Conservation (phyloP, 2,329 filamentous ascomycete species). For the Periconia macrospinosa region DNA sequence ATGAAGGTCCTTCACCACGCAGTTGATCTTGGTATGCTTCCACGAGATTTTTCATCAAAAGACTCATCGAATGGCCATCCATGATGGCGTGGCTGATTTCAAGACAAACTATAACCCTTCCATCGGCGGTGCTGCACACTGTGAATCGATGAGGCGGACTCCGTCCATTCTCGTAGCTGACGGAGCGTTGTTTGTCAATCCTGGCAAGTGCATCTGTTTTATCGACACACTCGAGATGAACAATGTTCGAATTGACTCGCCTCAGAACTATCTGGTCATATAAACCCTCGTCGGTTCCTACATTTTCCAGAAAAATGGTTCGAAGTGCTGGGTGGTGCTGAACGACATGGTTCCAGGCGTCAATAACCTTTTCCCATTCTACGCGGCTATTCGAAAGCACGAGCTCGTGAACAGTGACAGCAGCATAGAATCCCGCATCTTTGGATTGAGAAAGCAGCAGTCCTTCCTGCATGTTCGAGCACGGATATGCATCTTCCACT, state of each 20-base stretch:
- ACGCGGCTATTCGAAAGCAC: slow-evolving; percentile 12
- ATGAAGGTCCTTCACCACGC: slow-evolving; percentile 26
- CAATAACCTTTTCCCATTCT: slow-evolving; percentile 18
- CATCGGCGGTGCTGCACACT: slow-evolving; percentile 25
- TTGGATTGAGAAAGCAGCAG: slow-evolving; percentile 35
- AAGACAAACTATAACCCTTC: slow-evolving; percentile 27
- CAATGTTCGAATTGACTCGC: slow-evolving; percentile 24
- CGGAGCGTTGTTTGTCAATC: slow-evolving; percentile 24
- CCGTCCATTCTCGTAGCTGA: slow-evolving; percentile 26
- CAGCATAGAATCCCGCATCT: slow-evolving; percentile 35
- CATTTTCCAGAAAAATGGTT: slow-evolving; percentile 36
- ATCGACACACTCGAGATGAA: slow-evolving; percentile 22
- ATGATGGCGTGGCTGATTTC: slow-evolving; percentile 42
- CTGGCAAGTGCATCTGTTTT: slow-evolving; percentile 22
- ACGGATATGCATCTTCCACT: slow-evolving; percentile 45
- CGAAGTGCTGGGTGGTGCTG: slow-evolving; percentile 32
- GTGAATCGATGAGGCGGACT: slow-evolving; percentile 38
- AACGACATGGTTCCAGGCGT: slow-evolving; percentile 33
- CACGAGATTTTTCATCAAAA: slow-evolving; percentile 30
- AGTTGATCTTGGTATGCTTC: slow-evolving; percentile 28
- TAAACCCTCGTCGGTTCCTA: slow-evolving; percentile 31
- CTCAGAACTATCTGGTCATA: slow-evolving; percentile 38
- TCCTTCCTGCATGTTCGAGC: slow-evolving; percentile 38
- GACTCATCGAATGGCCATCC: slow-evolving; percentile 37
- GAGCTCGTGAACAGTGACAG: slow-evolving; percentile 34